Base-by-base conservation (phyloP, 257 asterid genomes). In the Solanum piurae region DNA sequence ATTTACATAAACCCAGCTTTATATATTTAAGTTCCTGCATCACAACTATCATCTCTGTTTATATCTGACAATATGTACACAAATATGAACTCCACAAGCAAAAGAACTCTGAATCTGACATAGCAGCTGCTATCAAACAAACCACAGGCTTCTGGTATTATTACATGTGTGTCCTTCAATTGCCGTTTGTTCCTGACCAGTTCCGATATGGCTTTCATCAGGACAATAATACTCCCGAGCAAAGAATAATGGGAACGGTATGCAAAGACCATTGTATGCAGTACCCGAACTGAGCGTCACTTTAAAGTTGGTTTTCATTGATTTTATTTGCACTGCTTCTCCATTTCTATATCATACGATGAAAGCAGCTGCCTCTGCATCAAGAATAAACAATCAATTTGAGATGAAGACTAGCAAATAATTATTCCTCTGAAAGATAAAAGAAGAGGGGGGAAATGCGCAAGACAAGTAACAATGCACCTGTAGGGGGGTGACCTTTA, bases 341-440 rank as follows among this genome's bases (percentile, higher is more conserved):
- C 93, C 3, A 86, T 68, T 77, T 91, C 95, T 69, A 91, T 89
- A 89, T 94, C 97, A 49, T 88, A 88, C 8, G 95, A 91, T 20
- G 95, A 94, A 84, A 94, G 95, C 74, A 93, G 84, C 90, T 88
- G 89, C 90, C 92, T 93, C 97, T 94, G 94, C 89, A 87, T 85
- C 68, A 87, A 60, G 58, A 58, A 8, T 58, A 10, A 58, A 58
- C 66, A 20, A 58, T 58, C 25, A 58, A 58, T 58, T 58, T 58
- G 27, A 58, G 27, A 58, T 20, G 66, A 8, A 58, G 5, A 58
- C 66, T 20, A 58, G 66, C 11, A 58, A 58, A 58, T 58, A 58
- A 58, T 20, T 58, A 23, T 18, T 20, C n/a, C 64, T 7, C 64
- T 18, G 4, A 55, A 18, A 52, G 23, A 18, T 16, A 52, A 52